These are phyloP conservation scores for Annulohypoxylon nitens DNA, from an alignment of 495 filamentous ascomycete species.

Conservation along the genomic window DNA sequence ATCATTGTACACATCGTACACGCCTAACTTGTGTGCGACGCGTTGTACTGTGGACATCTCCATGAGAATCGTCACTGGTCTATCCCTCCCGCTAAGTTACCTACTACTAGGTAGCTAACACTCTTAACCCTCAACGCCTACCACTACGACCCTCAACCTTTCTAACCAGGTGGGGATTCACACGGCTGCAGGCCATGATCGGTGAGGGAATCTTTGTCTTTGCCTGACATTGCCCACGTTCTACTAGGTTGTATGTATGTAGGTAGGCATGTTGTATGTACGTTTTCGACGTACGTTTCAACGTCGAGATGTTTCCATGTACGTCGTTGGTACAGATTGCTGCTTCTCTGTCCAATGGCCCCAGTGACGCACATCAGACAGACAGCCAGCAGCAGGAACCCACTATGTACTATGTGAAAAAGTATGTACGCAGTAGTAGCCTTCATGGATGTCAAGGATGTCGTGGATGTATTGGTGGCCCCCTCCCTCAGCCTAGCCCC, in stretches of 20 bases:
- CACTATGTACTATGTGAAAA: conserved; percentile 2
- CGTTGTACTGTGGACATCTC: conserved; percentile 35
- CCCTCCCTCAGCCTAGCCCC: conserved; percentile 3
- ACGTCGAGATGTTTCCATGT: conserved; percentile 3
- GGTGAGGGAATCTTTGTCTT: conserved; percentile 40
- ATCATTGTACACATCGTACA: conserved; percentile 13
- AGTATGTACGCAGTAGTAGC: neutral
- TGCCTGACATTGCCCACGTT: conserved; percentile 19
- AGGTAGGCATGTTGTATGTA: conserved; percentile 11
- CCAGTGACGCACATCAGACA: conserved; percentile 43
- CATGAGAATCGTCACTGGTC: neutral
- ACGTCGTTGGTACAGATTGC: conserved; percentile 35
- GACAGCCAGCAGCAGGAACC: conserved; percentile 13
- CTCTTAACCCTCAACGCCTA: neutral
- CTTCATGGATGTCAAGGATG: neutral
- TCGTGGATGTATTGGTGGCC: conserved; percentile 4
- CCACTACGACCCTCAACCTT: conserved; percentile 20
- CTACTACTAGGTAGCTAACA: neutral
- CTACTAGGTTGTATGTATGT: conserved; percentile 17
- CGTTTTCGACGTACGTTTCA: neutral
- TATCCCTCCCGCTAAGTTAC: conserved; percentile 26
- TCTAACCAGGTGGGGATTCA: conserved; percentile 33
- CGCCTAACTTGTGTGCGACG: conserved; percentile 24
- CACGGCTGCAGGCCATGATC: conserved; percentile 31
- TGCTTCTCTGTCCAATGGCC: conserved; percentile 24